These are phyloP conservation scores for Xylaria flabelliformis DNA, from an alignment of 495 filamentous ascomycete species.

Conservation along the genomic window DNA sequence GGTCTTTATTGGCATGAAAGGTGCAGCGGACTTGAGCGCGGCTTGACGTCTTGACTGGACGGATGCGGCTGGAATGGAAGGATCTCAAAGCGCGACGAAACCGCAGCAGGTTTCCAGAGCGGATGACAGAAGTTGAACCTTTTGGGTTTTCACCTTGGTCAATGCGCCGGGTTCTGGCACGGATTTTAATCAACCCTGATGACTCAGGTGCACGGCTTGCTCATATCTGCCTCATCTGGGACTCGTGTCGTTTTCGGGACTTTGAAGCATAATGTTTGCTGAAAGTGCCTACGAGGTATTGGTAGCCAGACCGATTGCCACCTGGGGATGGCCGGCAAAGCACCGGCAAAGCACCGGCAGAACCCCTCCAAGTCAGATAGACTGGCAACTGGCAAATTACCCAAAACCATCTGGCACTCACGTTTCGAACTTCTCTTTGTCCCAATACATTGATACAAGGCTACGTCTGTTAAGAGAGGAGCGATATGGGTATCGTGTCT, in stretches of 20 bases:
- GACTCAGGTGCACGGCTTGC: background rate
- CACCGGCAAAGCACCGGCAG: conserved; percentile 17
- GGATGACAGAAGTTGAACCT: background rate
- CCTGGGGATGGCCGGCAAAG: conserved; percentile 16
- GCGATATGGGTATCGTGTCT: background rate
- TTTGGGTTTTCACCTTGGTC: background rate
- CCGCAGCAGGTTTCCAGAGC: background rate
- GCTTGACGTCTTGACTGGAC: conserved; percentile 21
- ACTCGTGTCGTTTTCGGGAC: background rate
- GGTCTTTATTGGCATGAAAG: conserved; percentile 43
- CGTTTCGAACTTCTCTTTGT: background rate
- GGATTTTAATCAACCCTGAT: background rate
- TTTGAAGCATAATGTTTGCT: conserved; percentile 2
- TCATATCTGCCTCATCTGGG: background rate
- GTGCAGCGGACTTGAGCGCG: conserved; percentile 3
- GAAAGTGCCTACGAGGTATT: background rate
- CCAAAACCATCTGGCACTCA: background rate
- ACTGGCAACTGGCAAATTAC: background rate
- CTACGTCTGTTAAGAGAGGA: background rate
- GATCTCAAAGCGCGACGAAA: background rate
- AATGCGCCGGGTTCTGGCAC: background rate
- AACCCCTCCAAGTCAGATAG: background rate
- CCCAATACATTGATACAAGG: background rate
- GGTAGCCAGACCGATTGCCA: background rate
- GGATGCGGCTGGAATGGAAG: conserved; percentile 7